These are phyloP conservation scores for Emmonsia crescens DNA, from an alignment of 2,329 filamentous ascomycete genomes.

Conservation along the genomic window DNA sequence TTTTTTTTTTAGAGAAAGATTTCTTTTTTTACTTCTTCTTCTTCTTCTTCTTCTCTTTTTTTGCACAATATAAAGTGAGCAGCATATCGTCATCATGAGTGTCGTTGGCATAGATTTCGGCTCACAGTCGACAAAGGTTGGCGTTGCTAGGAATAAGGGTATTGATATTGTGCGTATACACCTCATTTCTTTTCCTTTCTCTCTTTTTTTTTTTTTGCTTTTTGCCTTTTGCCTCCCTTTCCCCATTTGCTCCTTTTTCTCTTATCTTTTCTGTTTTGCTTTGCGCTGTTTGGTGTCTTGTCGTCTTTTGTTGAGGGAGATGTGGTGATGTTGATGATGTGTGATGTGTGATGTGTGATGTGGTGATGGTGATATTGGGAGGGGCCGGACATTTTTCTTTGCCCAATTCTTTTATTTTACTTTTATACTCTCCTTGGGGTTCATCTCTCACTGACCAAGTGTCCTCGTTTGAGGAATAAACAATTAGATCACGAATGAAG, in stretches of 20 bases:
- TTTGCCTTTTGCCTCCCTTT: background rate
- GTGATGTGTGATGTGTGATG: too few relatives aligned
- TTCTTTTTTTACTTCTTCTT: constrained; percentile 1
- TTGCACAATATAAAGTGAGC: background rate
- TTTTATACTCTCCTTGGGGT: constrained; percentile 5
- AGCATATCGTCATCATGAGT: constrained; percentile 40
- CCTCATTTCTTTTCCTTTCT: constrained; percentile 9
- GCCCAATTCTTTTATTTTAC: background rate
- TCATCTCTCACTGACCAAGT: constrained; percentile 14
- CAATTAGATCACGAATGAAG: constrained; percentile 87
- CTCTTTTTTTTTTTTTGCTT: constrained; percentile 6
- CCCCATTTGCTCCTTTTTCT: too few relatives aligned
- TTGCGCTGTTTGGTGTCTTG: background rate
- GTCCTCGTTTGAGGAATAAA: constrained; percentile 21
- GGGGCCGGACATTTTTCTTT: background rate
- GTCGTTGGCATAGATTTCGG: constrained; percentile 84
- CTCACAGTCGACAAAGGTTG: constrained; percentile 92
- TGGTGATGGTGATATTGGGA: background rate
- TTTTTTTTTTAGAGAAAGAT: background rate
- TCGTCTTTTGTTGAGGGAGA: background rate
- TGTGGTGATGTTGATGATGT: background rate
- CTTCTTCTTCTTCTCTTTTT: background rate
- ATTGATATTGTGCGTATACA: constrained; percentile 83
- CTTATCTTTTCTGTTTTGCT: background rate
- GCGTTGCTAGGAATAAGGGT: constrained; percentile 94